Percentiles rank a stretch among this genome's conserved stretches.
phyloP scores from a whole-genome alignment of 371 early-diverging fungal genomes.

The Nematocida minor region DNA sequence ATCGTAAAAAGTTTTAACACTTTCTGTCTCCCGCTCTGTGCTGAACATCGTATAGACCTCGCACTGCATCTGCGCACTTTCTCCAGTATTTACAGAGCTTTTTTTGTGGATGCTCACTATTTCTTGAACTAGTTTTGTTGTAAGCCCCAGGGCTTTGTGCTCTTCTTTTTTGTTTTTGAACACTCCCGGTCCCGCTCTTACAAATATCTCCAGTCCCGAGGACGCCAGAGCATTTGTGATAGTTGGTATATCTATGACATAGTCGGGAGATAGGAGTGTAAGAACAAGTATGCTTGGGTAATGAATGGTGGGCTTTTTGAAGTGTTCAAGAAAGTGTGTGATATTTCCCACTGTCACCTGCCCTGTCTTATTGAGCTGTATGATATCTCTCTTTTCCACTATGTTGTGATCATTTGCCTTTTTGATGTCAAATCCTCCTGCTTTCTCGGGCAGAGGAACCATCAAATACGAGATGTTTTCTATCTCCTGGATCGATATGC shows the following conservation, averaged over 20 bases:
- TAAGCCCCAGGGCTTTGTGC: background rate
- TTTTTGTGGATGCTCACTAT: background rate
- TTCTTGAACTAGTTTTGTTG: background rate
- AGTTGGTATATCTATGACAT: too few species aligned
- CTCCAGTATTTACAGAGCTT: background rate
- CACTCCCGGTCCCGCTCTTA: constrained; percentile 2
- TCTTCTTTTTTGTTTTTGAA: background rate
- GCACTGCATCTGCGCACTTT: background rate
- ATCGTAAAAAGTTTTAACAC: background rate
- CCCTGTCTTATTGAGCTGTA: constrained; percentile 8
- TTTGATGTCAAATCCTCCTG: constrained; percentile 3
- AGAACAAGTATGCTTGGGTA: constrained; percentile 19
- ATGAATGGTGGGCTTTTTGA: background rate
- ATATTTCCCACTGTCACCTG: background rate
- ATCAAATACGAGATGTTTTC: background rate
- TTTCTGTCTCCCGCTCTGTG: background rate
- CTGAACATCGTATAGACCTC: background rate
- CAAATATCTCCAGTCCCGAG: background rate
- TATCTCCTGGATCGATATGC: background rate
- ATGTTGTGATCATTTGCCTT: background rate
- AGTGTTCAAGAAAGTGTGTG: background rate
- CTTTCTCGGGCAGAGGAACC: constrained; percentile 1
- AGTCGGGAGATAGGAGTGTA: constrained; percentile 1
- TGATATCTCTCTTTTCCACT: constrained; percentile 4
- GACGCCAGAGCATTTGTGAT: background rate